Conservation (phyloP, 2,329 filamentous ascomycete genomes). For the Ophiocordyceps unilateralis region DNA sequence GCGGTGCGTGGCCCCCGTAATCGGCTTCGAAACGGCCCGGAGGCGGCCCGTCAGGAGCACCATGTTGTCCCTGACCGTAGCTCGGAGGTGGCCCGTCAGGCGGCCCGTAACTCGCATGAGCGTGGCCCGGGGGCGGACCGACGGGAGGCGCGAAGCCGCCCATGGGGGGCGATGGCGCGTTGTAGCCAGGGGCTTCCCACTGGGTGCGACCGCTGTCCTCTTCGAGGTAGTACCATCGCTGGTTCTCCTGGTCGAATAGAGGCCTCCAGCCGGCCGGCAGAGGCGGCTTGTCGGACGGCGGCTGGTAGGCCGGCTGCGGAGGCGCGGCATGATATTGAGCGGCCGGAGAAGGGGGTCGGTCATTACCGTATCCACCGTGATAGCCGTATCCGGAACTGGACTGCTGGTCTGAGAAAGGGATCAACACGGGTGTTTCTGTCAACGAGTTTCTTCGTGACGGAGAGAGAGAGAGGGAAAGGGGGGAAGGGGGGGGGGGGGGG, state of each 20-base stretch:
- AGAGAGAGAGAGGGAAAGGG: neutral
- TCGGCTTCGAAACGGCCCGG: constrained; percentile 4
- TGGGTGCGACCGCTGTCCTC: constrained; percentile 41
- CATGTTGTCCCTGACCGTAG: neutral
- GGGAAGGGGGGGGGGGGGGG: neutral
- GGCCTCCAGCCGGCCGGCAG: constrained; percentile 44
- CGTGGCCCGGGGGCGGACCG: constrained; percentile 8
- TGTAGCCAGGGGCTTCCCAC: constrained; percentile 39
- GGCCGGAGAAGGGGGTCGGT: constrained; percentile 4
- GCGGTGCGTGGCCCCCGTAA: neutral
- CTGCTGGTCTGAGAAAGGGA: constrained; percentile 4
- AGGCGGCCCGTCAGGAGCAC: neutral
- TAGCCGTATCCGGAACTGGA: constrained; percentile 13
- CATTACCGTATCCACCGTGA: constrained; percentile 6
- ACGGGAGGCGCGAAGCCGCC: constrained; percentile 8
- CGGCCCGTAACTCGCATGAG: constrained; percentile 1
- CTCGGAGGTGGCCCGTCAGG: neutral
- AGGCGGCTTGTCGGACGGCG: constrained; percentile 24
- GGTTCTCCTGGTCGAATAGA: constrained; percentile 42
- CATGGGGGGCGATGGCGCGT: constrained; percentile 7
- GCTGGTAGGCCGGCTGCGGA: constrained; percentile 13
- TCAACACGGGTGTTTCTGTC: too few species aligned
- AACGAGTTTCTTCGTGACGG: too few species aligned
- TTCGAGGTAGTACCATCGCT: constrained; percentile 50
- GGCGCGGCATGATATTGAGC: constrained; percentile 6